These are phyloP conservation scores for Populus trichocarpa DNA, from an alignment of 441 rosid genomes.

Conservation along the genomic window DNA sequence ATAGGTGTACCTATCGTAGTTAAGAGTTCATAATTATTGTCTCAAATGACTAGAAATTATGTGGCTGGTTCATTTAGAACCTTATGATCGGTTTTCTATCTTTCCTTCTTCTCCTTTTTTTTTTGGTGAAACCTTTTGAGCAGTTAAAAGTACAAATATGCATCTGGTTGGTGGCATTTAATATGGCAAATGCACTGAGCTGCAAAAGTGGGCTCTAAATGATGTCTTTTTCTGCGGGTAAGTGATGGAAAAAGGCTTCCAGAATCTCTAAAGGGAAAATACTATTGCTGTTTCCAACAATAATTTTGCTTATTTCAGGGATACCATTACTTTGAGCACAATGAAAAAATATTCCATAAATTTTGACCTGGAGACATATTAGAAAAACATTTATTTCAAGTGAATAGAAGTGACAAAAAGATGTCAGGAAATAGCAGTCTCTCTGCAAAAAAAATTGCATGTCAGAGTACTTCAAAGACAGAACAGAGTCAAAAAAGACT, in stretches of 20 bases:
- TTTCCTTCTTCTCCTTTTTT: too few species aligned
- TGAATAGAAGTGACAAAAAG: neutral
- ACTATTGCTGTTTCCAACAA: neutral
- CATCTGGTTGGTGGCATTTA: constrained; percentile 22
- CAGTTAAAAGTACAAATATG: neutral
- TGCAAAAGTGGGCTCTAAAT: neutral
- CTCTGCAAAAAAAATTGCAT: neutral
- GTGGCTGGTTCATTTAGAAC: neutral
- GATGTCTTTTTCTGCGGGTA: neutral
- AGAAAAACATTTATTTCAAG: neutral
- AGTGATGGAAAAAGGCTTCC: neutral
- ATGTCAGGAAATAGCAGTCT: constrained; percentile 1
- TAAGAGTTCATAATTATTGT: neutral
- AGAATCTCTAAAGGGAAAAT: neutral
- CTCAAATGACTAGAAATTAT: neutral
- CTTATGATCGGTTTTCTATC: neutral
- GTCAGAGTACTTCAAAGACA: constrained; percentile 3
- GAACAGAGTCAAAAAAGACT: constrained; percentile 4
- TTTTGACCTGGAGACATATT: neutral
- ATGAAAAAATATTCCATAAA: neutral
- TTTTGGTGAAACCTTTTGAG: too few species aligned
- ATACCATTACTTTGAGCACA: neutral
- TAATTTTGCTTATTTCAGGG: neutral
- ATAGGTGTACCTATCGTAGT: neutral
- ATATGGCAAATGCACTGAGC: neutral